Conservation (phyloP, 169 alveolate genomes). For the Eimeria necatrix region DNA sequence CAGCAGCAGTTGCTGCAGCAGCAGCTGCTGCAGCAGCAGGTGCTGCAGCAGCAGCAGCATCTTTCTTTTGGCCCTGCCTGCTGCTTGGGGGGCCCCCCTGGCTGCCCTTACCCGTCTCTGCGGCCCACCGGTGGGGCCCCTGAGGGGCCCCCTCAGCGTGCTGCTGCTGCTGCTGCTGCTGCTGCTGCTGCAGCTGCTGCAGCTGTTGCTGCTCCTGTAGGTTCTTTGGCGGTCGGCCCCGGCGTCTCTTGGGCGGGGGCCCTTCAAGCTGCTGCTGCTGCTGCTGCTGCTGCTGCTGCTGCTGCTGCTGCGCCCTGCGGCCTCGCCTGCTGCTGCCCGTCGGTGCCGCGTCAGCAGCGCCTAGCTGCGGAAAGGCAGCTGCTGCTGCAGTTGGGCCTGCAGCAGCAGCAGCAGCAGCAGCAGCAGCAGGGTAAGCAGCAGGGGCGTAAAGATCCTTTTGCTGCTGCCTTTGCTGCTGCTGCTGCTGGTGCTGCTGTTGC, state of each 20-base stretch:
- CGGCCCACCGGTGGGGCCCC: neutral
- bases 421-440: neutral
- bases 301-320: neutral
- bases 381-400: neutral
- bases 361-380: slow-evolving; percentile 5
- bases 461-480: slow-evolving; percentile 10
- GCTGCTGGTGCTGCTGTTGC: slow-evolving; percentile 36
- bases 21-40: neutral
- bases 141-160: neutral
- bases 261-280: slow-evolving; percentile 13
- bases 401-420: slow-evolving; percentile 34
- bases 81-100: neutral
- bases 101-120: too few species aligned
- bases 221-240: neutral
- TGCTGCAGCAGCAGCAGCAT: too few species aligned
- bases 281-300: slow-evolving; percentile 52
- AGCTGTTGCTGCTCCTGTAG: neutral
- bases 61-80: neutral
- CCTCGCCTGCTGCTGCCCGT: neutral
- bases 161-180: slow-evolving; percentile 40
- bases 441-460: slow-evolving; percentile 3
- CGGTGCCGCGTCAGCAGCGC: neutral
- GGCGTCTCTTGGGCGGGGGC: slow-evolving; percentile 5
- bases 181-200: slow-evolving; percentile 22
- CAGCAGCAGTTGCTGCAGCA: neutral